Base-by-base conservation (phyloP, 345 rosid species). In the Microthlaspi erraticum region DNA sequence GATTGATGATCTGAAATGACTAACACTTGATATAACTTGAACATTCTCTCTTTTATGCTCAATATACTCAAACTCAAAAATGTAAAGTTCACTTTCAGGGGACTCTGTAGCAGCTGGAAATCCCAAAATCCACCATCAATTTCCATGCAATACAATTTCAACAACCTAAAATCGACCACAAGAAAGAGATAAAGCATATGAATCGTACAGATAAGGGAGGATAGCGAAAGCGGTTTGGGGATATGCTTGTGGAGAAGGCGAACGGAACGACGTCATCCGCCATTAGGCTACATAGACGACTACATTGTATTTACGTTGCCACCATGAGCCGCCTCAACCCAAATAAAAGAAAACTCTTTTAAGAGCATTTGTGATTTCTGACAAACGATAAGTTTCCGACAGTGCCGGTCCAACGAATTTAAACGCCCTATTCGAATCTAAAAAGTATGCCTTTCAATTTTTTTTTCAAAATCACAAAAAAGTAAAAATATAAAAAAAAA, bases 201-300 rank as follows among this genome's bases (percentile, higher is more conserved):
- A 50, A 48, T 57, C 84, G 18, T 44, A 90, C 99, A 78, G 81
- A 86, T 79, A 76, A 43, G 80, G 76, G 78, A 93, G 98, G 60
- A 72, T 52, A 37, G 96, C 96, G 13, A 87, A 43, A 65, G 88
- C 68, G 12, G 85, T 72, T 12, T 32, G 79, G 50, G 96, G 97
- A 84, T 44, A 45, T 96, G 91, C 3, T 83, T 76, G 73, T 88
- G 74, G 53, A 94, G 92, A 13, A 81, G 85, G 2, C 81, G n/a
- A n/a, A n/a, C n/a, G n/a, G 69, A 56, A 89, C 93, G 51, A 89
- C 93, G 57, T 89, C 97, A 80, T 89, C 97, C 0, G 89, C 88
- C 18, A 87, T 65, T 32, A 91, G 93, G 80, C 89, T 88, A 6
- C 98, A 43, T 91, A 94, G 7, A 94, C 97, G 86, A 91, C 89